Base-by-base conservation (phyloP, 768 basidiomycete genomes). In the Pisolithus albus region DNA sequence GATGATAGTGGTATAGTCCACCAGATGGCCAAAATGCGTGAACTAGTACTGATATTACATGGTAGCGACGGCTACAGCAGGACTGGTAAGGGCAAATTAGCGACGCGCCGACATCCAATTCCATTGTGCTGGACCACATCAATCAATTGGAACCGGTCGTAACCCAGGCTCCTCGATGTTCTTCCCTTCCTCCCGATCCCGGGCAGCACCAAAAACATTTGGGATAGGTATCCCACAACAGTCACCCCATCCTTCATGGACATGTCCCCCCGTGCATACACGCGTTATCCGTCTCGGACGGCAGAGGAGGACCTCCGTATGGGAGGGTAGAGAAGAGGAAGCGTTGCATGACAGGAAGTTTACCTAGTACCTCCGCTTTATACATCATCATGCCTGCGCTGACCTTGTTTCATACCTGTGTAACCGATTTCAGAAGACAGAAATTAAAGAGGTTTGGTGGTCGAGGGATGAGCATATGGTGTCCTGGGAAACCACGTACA, bases 381-480 rank as follows among this genome's bases (percentile, higher is more conserved):
- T 94, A 98, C 95, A 99, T 98, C 68, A 89, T 77, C 92, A 99
- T 96, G 3, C 95, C 95, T 6, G 76, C 70, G 66, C 97, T 97
- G 57, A 97, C 92, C 66, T 96, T 98, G 61, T 91, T 88, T 95
- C 95, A 98, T 9, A 91, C 84, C 84, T 74, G 41, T 21, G 50
- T 15, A 7, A 24, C 15, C 42, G 16, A 32, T 36, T 38, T 8
- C 45, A 19, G n/a, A 7, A 32, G n/a, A n/a, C n/a, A n/a, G n/a
- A n/a, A n/a, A n/a, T n/a, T n/a, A 23, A 15, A 50, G 23, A 46
- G 7, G 26, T 28, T 4, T 7, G 7, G 26, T 28, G 16, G 52
- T 18, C 46, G 28, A 9, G 26, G 40, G 13, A n/a, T 10, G 26
- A 26, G 7, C 2, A n/a, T 37, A 48, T 47, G 43, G 49, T 48